Evolutionary conservation across 306 rosid genomes (phyloP).

Genomic region (Sechiopsis laciniata): DNA sequence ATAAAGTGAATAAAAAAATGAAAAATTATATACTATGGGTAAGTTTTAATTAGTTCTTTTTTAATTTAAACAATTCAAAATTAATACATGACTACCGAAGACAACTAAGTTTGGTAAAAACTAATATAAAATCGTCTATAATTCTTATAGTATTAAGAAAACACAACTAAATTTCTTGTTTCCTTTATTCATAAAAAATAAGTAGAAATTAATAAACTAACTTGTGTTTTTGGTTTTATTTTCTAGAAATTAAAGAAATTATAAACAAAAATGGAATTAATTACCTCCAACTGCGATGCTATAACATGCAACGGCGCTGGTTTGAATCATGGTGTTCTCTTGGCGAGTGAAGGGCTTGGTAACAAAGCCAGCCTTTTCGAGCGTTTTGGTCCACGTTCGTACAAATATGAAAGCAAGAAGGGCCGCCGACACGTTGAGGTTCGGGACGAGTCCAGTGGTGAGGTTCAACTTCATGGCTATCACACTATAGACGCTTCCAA

Average conservation of each 20-base stretch:
- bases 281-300: conserved; percentile 79
- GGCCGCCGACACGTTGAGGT: conserved; percentile 82
- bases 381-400: conserved; percentile 62
- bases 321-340: conserved; percentile 90
- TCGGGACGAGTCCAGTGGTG: conserved; percentile 78
- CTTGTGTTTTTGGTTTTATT: not conserved
- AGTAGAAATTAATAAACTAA: not conserved
- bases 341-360: conserved; percentile 79
- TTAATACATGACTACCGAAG: not conserved
- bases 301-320: conserved; percentile 84
- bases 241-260: not conserved
- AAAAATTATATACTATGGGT: no score
- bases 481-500: conserved; percentile 61
- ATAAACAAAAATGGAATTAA: not conserved
- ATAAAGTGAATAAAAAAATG: no score
- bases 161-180: no score
- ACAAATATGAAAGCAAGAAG: conserved; percentile 67
- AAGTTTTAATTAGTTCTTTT: no score
- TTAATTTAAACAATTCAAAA: no score
- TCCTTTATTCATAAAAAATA: not conserved
- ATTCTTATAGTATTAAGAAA: no score
- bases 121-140: no score
- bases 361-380: conserved; percentile 48
- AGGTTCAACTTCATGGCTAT: conserved; percentile 88
- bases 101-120: no score